Evolutionary conservation across 192 early-diverging fungal species (phyloP).

Genomic region (Fimicolochytrium jonesii): DNA sequence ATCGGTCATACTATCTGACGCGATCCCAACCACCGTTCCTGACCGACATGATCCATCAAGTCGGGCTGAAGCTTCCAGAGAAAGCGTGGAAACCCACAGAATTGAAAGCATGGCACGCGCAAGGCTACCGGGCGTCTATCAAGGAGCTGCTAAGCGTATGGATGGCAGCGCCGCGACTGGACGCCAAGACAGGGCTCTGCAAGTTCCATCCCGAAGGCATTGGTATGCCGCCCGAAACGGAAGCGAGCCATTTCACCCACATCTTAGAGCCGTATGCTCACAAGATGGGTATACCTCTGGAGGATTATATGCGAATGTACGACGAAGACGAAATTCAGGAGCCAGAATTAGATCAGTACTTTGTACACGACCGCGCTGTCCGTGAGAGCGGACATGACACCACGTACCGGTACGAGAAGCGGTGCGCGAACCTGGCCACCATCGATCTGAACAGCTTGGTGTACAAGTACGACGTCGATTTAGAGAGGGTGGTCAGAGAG

Average conservation of each 20-base stretch:
- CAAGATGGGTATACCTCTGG: slow-evolving; percentile 49
- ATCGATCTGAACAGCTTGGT: slow-evolving; percentile 90
- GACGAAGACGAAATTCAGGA: slow-evolving; percentile 61
- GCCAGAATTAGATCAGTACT: slow-evolving; percentile 88
- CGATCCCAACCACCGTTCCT: slow-evolving; percentile 98
- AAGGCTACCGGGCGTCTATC: slow-evolving; percentile 66
- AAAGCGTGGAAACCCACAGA: slow-evolving; percentile 26
- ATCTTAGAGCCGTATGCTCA: slow-evolving; percentile 77
- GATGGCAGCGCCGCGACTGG: slow-evolving; percentile 76
- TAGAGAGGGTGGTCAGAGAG: slow-evolving; percentile 64
- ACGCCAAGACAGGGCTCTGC: slow-evolving; percentile 69
- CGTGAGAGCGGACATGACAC: slow-evolving; percentile 98
- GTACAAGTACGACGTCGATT: slow-evolving; percentile 95
- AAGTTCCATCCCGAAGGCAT: slow-evolving; percentile 85
- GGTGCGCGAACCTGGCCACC: slow-evolving; percentile 87
- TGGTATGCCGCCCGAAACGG: slow-evolving; percentile 98
- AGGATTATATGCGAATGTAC: slow-evolving; percentile 74
- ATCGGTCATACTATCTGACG: slow-evolving; percentile 93
- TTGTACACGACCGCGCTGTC: slow-evolving; percentile 95
- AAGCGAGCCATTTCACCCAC: slow-evolving; percentile 65
- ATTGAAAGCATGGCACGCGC: slow-evolving; percentile 66
- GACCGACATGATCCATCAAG: slow-evolving; percentile 89
- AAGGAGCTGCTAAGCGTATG: slow-evolving; percentile 93
- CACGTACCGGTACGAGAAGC: slow-evolving; percentile 86
- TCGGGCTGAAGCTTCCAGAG: slow-evolving; percentile 57